These are phyloP conservation scores for Auriculariales sp. DNA, from an alignment of 768 basidiomycete species.

Conservation along the genomic window DNA sequence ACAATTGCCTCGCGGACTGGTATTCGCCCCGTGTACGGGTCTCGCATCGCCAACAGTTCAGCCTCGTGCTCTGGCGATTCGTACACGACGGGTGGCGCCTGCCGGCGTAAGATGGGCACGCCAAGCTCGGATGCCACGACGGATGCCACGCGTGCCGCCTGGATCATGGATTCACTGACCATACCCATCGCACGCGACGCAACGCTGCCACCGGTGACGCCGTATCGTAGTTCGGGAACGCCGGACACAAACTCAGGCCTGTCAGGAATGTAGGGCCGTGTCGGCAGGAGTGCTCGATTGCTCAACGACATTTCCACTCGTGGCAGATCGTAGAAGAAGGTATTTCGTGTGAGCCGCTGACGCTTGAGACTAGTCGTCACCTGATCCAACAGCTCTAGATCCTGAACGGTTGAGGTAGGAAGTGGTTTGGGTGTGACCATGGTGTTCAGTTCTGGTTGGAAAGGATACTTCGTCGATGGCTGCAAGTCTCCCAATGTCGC, in stretches of 20 bases:
- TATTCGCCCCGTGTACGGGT: too few relatives aligned
- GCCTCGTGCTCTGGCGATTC: slow-evolving; percentile 22
- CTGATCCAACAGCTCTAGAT: background rate
- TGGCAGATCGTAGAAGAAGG: slow-evolving; percentile 14
- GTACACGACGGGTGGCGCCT: slow-evolving; percentile 19
- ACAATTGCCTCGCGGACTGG: slow-evolving; percentile 20
- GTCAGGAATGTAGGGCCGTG: slow-evolving; percentile 3
- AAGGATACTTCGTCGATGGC: slow-evolving; percentile 2
- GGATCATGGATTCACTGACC: slow-evolving; percentile 72
- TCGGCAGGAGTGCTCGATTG: too few relatives aligned
- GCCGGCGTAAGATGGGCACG: slow-evolving; percentile 52
- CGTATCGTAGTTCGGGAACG: slow-evolving; percentile 37
- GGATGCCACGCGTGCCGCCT: slow-evolving; percentile 64
- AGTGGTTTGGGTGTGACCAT: background rate
- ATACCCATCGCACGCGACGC: slow-evolving; percentile 33
- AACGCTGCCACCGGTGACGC: slow-evolving; percentile 19
- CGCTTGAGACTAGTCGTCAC: background rate
- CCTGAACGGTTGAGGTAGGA: background rate
- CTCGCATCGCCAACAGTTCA: slow-evolving; percentile 33
- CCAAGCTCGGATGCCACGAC: slow-evolving; percentile 44
- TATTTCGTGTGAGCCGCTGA: slow-evolving; percentile 9
- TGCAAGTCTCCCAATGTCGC: slow-evolving; percentile 20
- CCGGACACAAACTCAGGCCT: slow-evolving; percentile 20
- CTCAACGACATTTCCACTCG: slow-evolving; percentile 15
- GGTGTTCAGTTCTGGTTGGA: background rate